These are phyloP conservation scores for Picochlorum sp. DNA, from an alignment of 139 green algal species.

Conservation along the genomic window DNA sequence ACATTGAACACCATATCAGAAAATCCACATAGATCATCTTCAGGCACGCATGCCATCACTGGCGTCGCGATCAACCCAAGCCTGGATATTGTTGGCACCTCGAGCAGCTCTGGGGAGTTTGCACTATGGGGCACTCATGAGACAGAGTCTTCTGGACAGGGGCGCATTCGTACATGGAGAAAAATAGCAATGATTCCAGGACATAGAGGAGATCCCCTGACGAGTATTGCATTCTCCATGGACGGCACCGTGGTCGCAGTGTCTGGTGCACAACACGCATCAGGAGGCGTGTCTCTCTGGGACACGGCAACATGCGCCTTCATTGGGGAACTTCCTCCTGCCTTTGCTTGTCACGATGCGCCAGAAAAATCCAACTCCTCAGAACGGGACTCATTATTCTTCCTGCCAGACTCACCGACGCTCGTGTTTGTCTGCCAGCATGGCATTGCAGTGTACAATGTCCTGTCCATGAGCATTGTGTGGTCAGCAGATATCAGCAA, in stretches of 20 bases:
- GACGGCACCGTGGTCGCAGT: conserved; percentile 67
- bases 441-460: conserved; percentile 14
- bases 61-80: conserved; percentile 1
- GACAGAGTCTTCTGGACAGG: neutral
- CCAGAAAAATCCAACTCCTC: neutral
- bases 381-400: neutral
- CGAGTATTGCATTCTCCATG: conserved; percentile 43
- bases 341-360: neutral
- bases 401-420: conserved; percentile 2
- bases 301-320: conserved; percentile 36
- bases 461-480: conserved; percentile 9
- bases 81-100: neutral
- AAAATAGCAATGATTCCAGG: conserved; percentile 4
- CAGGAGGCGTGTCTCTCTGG: conserved; percentile 54
- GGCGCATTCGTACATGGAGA: neutral
- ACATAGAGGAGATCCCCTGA: conserved; percentile 35
- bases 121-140: conserved; percentile 32
- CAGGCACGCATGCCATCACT: neutral
- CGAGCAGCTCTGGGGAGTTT: conserved; percentile 20
- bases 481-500: neutral
- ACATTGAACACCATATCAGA: conserved; percentile 46
- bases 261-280: conserved; percentile 7
- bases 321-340: conserved; percentile 34
- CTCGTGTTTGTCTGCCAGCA: neutral
- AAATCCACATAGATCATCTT: conserved; percentile 36